Evolutionary conservation across 768 basidiomycete genomes (phyloP), one percentile per base, ranked within the genome.

Genomic region (Cystobasidium ongulense): DNA sequence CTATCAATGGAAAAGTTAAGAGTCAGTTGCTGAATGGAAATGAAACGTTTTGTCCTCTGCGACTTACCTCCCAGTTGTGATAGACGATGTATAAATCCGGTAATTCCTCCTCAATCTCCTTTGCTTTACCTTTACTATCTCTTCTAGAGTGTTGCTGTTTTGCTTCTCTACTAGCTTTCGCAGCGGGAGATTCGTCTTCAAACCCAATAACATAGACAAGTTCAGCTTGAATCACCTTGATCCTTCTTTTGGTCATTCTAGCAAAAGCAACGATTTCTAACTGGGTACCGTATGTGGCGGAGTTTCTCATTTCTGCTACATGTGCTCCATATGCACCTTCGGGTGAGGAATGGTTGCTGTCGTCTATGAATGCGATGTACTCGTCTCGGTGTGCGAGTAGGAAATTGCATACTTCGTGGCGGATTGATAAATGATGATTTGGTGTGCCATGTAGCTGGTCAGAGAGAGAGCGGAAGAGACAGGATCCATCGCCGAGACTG

Each of bases 241-340:
- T 89, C 78, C 91, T 86, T 35, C 88, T 84, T 68, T 84, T 83
- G 62, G 85, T 85, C 83, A 91, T 86, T 77, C 92, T 90, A 1
- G 93, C 88, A 80, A 93, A 95, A 0, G 91, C 91, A 21, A 89
- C 90, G n/a, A 96, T 84, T 81, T 96, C 93, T 78, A 96, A 86
- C 81, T 96, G 91, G 0, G 92, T 92, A 50, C 92, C 93, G 75
- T 94, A 95, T 1, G 92, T 94, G 33, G 87, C 90, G 89, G 63
- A 65, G 33, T 21, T 31, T 77, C 67, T 66, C 74, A 70, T 63
- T 59, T 39, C 39, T 7, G 75, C 18, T 53, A 46, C 76, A 74
- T 74, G 76, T n/a, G 63, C 50, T 35, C 68, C 59, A n/a, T 23
- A 35, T 18, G 25, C 13, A 15, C 23, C 21, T 33, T 76, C 13